Evolutionary conservation across 2,329 filamentous ascomycete species (phyloP), one percentile per base, ranked within the genome.

Genomic region (Microcera coccophila): DNA sequence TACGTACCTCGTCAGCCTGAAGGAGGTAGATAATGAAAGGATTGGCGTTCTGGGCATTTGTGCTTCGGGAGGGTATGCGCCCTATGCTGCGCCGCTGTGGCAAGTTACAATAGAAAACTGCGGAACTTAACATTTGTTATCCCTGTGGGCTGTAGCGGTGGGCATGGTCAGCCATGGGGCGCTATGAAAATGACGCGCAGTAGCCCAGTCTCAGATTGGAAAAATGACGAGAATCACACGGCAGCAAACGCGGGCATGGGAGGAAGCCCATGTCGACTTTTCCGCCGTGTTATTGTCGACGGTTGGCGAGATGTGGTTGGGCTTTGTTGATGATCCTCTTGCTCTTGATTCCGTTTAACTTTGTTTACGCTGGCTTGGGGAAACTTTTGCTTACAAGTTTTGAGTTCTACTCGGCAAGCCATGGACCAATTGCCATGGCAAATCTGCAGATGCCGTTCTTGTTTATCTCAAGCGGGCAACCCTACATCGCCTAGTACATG

Each of bases 41-140:
- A 46, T 46, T 10, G 39, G 43, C 10, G 18, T 42, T 49, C 47
- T 70, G 1, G 68, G 68, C 1, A 64, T 71, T 36, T 70, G 66
- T 42, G 64, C 62, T 1, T 58, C 58, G 2, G 67, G 68, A 9
- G 63, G 63, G 11, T 70, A 68, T 40, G 58, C 48, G 1, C 41
- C 55, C 5, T 60, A 55, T 36, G 63, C 66, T 2, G 61, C 68
- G 9, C 56, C n/a, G n/a, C n/a, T n/a, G n/a, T n/a, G n/a, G n/a
- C n/a, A n/a, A n/a, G n/a, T n/a, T n/a, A n/a, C n/a, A n/a, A n/a
- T n/a, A n/a, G n/a, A n/a, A n/a, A n/a, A n/a, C n/a, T n/a, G n/a
- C n/a, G n/a, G n/a, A n/a, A n/a, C n/a, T n/a, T n/a, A n/a, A n/a
- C n/a, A n/a, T n/a, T n/a, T n/a, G n/a, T n/a, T n/a, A n/a, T n/a